These are phyloP conservation scores for Penicillium sp. DNA, from an alignment of 2,329 filamentous ascomycete genomes.

Conservation along the genomic window DNA sequence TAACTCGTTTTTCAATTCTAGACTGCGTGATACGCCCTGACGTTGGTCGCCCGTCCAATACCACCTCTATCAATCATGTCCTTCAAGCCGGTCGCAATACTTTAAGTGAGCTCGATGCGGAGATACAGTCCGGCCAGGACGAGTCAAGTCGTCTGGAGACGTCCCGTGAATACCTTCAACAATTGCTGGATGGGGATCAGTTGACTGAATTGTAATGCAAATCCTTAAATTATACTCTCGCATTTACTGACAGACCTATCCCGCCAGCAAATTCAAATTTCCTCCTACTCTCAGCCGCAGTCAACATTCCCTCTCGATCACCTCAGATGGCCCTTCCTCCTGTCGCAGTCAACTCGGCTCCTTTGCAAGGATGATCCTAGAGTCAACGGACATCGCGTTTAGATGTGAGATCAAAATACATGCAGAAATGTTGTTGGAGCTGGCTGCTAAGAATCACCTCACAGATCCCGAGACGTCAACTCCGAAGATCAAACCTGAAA, in stretches of 20 bases:
- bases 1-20: slow-evolving; percentile 32
- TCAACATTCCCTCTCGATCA: slow-evolving; percentile 24
- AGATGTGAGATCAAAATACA: slow-evolving; percentile 41
- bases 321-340: slow-evolving; percentile 27
- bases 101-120: slow-evolving; percentile 71
- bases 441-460: slow-evolving; percentile 20
- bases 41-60: slow-evolving; percentile 46
- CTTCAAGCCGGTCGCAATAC: slow-evolving; percentile 55
- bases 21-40: slow-evolving; percentile 49
- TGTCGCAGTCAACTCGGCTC: slow-evolving; percentile 48
- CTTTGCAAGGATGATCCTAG: slow-evolving; percentile 60
- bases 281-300: slow-evolving; percentile 34
- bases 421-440: neutral
- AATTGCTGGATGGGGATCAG: slow-evolving; percentile 72
- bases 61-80: slow-evolving; percentile 51
- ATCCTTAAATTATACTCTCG: neutral
- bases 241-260: slow-evolving; percentile 13
- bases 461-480: slow-evolving; percentile 41
- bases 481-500: slow-evolving; percentile 30
- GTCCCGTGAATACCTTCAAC: slow-evolving; percentile 73
- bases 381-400: slow-evolving; percentile 50
- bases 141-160: slow-evolving; percentile 69
- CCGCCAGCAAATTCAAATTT: slow-evolving; percentile 48
- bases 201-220: slow-evolving; percentile 50
- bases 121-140: slow-evolving; percentile 62